A percentile compares a stretch with the other conserved stretches of the same genome.
Conservation (phyloP, 352 stramenopile genomes). For the Phytophthora chlamydospora region DNA sequence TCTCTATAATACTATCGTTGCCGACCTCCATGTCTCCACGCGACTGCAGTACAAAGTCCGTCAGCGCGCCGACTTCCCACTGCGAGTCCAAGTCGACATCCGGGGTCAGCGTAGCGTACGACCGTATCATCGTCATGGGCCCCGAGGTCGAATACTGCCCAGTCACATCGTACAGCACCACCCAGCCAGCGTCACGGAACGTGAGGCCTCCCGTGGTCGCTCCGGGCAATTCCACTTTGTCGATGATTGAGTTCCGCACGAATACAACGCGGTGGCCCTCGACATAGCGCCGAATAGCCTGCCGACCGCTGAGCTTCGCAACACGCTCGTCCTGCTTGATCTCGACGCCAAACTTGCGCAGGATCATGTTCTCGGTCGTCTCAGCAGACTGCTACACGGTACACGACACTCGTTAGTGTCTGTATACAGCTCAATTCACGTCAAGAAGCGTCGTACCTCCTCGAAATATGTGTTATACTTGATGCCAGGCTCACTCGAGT, state of each 20-base stretch:
- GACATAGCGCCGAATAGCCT: slow-evolving; percentile 33
- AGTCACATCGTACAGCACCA: slow-evolving; percentile 35
- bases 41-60: slow-evolving; percentile 48
- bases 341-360: slow-evolving; percentile 40
- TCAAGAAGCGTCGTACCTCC: slow-evolving; percentile 12
- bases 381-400: slow-evolving; percentile 21
- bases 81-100: slow-evolving; percentile 39
- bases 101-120: slow-evolving; percentile 32
- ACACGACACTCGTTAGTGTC: neutral
- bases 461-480: slow-evolving; percentile 39
- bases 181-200: slow-evolving; percentile 35
- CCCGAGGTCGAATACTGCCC: slow-evolving; percentile 12
- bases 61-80: slow-evolving; percentile 43
- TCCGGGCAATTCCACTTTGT: slow-evolving; percentile 11
- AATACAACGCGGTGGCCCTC: slow-evolving; percentile 28
- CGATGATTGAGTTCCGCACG: slow-evolving; percentile 31
- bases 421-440: neutral
- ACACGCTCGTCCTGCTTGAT: slow-evolving; percentile 20
- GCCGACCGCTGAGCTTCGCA: slow-evolving; percentile 23
- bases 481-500: slow-evolving; percentile 25
- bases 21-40: slow-evolving; percentile 29
- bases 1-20: slow-evolving; percentile 34
- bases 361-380: slow-evolving; percentile 20
- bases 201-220: slow-evolving; percentile 15
- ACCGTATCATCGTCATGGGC: slow-evolving; percentile 29